phyloP scores from a whole-genome alignment of 805 yeast species.

The Metschnikowia drakensbergensis region DNA sequence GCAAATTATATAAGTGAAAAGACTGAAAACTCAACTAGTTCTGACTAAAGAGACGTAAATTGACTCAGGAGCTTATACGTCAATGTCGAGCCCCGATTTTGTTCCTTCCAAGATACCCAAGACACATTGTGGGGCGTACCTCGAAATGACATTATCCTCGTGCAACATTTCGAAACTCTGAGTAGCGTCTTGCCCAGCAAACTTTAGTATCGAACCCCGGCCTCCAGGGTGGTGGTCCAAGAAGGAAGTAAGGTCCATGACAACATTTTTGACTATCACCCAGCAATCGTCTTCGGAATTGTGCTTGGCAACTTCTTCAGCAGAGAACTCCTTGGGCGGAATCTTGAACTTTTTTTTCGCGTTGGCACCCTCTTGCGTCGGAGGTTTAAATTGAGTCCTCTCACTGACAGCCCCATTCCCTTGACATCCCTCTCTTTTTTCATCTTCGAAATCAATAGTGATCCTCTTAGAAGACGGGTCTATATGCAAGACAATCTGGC shows the following conservation, averaged over 20 bases:
- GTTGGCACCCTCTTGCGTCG: background rate
- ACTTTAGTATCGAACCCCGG: conserved; percentile 46
- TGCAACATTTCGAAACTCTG: conserved; percentile 52
- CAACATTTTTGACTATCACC: conserved; percentile 52
- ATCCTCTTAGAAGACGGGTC: conserved; percentile 33
- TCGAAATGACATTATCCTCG: conserved; percentile 50
- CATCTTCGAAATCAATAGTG: conserved; percentile 30
- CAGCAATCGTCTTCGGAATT: conserved; percentile 47
- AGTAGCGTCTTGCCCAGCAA: conserved; percentile 48
- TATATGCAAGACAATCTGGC: conserved; percentile 18
- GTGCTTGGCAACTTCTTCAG: conserved; percentile 47
- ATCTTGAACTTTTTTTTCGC: conserved; percentile 28
- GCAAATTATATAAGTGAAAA: conserved; percentile 12
- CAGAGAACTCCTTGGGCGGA: conserved; percentile 46
- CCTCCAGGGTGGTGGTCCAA: conserved; percentile 58
- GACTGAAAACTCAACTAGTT: conserved; percentile 10
- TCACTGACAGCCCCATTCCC: background rate
- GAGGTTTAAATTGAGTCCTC: background rate
- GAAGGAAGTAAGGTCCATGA: conserved; percentile 45
- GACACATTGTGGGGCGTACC: conserved; percentile 46
- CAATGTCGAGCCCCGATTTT: conserved; percentile 38
- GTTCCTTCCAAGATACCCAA: conserved; percentile 50
- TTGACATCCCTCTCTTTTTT: background rate
- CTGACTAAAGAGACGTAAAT: background rate
- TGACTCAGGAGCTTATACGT: background rate